Evolutionary conservation across 176 grass and related monocot species (phyloP).

Genomic region (Thinopyrum elongatum): DNA sequence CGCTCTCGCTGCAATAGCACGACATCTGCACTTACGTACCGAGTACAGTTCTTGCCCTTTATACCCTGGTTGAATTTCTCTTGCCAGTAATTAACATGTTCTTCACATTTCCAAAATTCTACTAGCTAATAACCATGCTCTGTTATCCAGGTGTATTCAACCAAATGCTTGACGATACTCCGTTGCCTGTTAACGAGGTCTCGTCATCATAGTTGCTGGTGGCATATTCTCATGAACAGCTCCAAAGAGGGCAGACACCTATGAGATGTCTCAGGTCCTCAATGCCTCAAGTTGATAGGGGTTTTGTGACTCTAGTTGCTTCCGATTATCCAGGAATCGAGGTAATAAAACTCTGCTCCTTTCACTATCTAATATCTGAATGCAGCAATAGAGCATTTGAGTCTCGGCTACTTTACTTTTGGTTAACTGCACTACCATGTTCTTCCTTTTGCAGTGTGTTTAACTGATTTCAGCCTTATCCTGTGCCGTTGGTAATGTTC

Average conservation of each 20-base stretch:
- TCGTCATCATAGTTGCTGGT: slow-evolving; percentile 65
- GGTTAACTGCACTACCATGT: too few species aligned
- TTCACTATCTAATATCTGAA: neutral
- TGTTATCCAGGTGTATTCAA: slow-evolving; percentile 60
- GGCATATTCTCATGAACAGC: slow-evolving; percentile 37
- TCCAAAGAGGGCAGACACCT: slow-evolving; percentile 32
- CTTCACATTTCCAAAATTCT: slow-evolving; percentile 16
- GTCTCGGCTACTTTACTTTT: too few species aligned
- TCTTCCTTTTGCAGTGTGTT: slow-evolving; percentile 33
- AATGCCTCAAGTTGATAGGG: slow-evolving; percentile 57
- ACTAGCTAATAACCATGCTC: neutral
- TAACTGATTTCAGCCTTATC: neutral
- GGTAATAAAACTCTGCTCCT: slow-evolving; percentile 31
- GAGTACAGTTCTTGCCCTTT: slow-evolving; percentile 41
- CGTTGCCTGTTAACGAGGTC: slow-evolving; percentile 54
- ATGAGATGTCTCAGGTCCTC: slow-evolving; percentile 26
- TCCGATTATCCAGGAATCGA: slow-evolving; percentile 68
- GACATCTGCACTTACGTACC: slow-evolving; percentile 57
- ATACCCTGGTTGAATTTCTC: neutral
- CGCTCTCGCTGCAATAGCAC: slow-evolving; percentile 64
- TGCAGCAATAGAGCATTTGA: slow-evolving; percentile 18
- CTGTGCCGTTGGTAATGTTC: neutral
- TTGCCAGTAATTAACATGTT: neutral
- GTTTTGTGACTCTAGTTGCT: slow-evolving; percentile 60
- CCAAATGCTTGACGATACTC: slow-evolving; percentile 73